Base-by-base conservation (phyloP, 768 basidiomycete species). In the Agaricus subrufescens region DNA sequence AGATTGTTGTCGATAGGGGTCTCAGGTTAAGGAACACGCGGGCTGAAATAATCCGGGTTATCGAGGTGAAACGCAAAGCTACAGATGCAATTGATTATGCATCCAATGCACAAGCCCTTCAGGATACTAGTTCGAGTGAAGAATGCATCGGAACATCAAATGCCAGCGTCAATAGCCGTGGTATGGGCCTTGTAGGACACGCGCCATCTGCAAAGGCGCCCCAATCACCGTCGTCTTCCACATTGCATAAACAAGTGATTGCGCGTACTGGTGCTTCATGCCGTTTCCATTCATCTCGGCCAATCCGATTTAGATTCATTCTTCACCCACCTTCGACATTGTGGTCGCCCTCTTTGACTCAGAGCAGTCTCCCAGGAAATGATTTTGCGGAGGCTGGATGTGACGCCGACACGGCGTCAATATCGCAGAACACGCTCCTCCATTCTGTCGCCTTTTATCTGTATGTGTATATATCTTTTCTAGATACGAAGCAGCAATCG, bases 221-320 rank as follows among this genome's bases (percentile, higher is more conserved):
- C 3, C 52, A 63, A 29, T 73, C 76, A n/a, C 71, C 74, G 25
- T 59, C 70, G 19, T 73, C 61, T 71, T 19, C 73, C 74, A 29
- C 77, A 15, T 70, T 75, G 42, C 79, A 80, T 61, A 72, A 76
- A 39, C 75, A 78, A 2, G 76, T 86, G 50, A 75, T 98, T 27
- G 86, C 92, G 11, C 82, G 88, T 6, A 94, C 94, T 12, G 96
- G 96, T 46, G 94, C 94, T 43, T 88, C 92, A 19, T 94, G 93
- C 67, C 86, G 93, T 46, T 94, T 97, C 66, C 94, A 97, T 62
- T 82, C 85, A 0, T 78, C 82, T 45, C 81, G 80, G 12, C 79
- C 88, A 3, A 81, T 94, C 58, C 88, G 80, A 60, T 76, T 92
- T 39, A 84, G 93, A 3, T 89, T 98, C 58, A 74, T 95, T 29